Percentiles rank a stretch among this genome's conserved stretches.
These are phyloP conservation scores for Naumovozyma castellii DNA, from an alignment of 805 yeast genomes.

Conservation along the genomic window DNA sequence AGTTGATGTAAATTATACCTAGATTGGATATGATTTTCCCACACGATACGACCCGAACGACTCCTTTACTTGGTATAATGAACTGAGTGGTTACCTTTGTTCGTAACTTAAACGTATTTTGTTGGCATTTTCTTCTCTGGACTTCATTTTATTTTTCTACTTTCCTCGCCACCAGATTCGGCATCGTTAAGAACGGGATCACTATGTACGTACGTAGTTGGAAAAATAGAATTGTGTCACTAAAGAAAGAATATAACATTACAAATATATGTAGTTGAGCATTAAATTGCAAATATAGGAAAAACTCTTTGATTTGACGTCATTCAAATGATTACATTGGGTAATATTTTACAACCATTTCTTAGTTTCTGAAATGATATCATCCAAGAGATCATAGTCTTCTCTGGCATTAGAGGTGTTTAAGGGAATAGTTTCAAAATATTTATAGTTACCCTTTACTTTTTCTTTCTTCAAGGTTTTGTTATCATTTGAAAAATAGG, in stretches of 20 bases:
- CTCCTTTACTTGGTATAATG: too few species aligned
- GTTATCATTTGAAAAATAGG: slow-evolving; percentile 1
- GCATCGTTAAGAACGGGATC: neutral
- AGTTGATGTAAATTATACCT: too few species aligned
- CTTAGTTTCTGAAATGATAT: neutral
- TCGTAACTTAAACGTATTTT: neutral
- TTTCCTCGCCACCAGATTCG: neutral
- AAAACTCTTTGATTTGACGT: too few species aligned
- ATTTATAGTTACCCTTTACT: neutral
- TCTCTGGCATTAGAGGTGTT: neutral
- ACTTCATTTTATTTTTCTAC: neutral
- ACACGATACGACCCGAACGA: too few species aligned
- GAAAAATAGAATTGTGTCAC: neutral
- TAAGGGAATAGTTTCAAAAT: neutral
- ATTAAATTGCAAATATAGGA: neutral
- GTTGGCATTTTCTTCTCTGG: neutral
- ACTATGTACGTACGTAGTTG: neutral
- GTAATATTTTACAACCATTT: neutral
- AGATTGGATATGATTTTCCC: too few species aligned
- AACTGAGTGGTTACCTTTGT: neutral
- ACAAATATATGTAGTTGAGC: neutral
- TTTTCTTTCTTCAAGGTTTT: slow-evolving; percentile 1
- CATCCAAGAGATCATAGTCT: neutral
- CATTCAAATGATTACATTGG: neutral
- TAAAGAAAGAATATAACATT: neutral